Base-by-base conservation (phyloP, 2,329 filamentous ascomycete species). In the Colletotrichum salicis region DNA sequence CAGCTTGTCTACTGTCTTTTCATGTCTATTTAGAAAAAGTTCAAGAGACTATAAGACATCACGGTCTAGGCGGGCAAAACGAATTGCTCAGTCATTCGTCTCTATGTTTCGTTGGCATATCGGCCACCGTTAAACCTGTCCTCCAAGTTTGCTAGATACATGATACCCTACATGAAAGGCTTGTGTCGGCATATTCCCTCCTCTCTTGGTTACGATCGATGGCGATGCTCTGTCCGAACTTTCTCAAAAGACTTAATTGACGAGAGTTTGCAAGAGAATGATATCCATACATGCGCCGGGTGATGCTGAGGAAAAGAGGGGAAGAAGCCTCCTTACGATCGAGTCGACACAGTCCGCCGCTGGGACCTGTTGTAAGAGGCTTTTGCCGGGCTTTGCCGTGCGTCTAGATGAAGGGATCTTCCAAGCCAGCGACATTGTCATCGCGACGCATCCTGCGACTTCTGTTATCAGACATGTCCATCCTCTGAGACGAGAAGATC, bases 41-140 rank as follows among this genome's bases (percentile, higher is more conserved):
- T 54, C 24, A 67, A 55, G 22, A 12, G 41, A n/a, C 12, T 13
- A 51, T 12, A 27, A 35, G 19, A n/a, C 41, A 48, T 8, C 41
- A 22, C 19, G 41, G 41, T 48, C 19, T 22, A 48, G 41, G 19
- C 41, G 19, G 4, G 56, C 55, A 48, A 8, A 7, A 13, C 41
- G 31, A 35, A 62, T 57, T 57, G 48, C 67, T 67, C 55, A 67
- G 67, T 67, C 67, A 64, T 64, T 73, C 60, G 37, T 67, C 64
- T 58, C 59, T 59, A 48, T 64, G 70, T 74, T 63, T 74, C 71
- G 59, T 60, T 67, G 59, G 55, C 63, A 70, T 64, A 41, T 66
- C 66, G 48, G 72, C 63, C 70, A 58, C 48, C 65, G 64, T 73
- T 51, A 73, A 68, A 73, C 13, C 67, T 66, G 35, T 56, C 71